Percentiles rank a stretch among this genome's conserved stretches.
These are phyloP conservation scores for Termitomyces sp. DNA, from an alignment of 768 basidiomycete species.

Conservation along the genomic window DNA sequence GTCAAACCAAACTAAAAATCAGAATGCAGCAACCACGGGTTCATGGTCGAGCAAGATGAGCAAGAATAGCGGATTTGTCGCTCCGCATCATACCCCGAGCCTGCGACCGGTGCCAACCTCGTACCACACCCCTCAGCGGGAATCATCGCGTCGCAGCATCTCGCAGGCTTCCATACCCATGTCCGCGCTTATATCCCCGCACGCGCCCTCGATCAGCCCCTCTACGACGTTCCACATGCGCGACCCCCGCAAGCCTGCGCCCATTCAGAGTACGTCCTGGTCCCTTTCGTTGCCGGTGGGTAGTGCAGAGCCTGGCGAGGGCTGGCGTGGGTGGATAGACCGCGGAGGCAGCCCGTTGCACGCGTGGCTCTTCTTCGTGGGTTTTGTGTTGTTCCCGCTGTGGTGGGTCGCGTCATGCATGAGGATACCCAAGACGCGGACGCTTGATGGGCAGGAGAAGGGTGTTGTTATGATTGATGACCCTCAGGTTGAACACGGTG, in stretches of 20 bases:
- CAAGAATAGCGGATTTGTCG: constrained; percentile 21
- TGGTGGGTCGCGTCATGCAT: constrained; percentile 56
- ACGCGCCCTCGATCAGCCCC: constrained; percentile 63
- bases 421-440: constrained; percentile 56
- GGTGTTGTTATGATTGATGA: constrained; percentile 69
- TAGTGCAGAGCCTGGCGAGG: constrained; percentile 25
- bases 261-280: constrained; percentile 58
- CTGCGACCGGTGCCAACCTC: constrained; percentile 15
- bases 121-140: constrained; percentile 18
- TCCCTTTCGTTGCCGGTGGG: constrained; percentile 40
- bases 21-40: constrained; percentile 38
- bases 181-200: constrained; percentile 71
- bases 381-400: constrained; percentile 61
- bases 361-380: constrained; percentile 76
- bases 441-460: constrained; percentile 59
- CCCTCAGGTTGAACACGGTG: constrained; percentile 75
- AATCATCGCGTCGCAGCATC: constrained; percentile 47
- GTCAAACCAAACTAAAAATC: constrained; percentile 7
- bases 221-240: constrained; percentile 73
- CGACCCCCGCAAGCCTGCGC: constrained; percentile 65
- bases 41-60: constrained; percentile 41
- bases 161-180: constrained; percentile 77
- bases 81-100: constrained; percentile 16
- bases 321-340: constrained; percentile 32
- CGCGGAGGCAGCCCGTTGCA: constrained; percentile 59